Conservation (phyloP, 345 rosid species). For the Arabidopsis arenosa region DNA sequence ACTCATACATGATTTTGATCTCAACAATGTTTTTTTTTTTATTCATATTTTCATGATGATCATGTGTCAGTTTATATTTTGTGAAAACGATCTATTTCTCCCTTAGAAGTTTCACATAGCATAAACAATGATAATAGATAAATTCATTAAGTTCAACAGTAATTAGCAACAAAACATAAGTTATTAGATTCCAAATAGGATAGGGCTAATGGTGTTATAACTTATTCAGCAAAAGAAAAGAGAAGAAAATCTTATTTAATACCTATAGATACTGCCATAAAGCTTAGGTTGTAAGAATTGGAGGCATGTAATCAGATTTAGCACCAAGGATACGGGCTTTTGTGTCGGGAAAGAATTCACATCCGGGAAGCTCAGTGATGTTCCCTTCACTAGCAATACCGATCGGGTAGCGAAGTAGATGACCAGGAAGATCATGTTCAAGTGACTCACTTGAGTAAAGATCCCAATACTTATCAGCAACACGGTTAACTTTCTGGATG, state of each 20-base stretch:
- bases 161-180: slow-evolving; percentile 23
- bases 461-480: slow-evolving; percentile 94
- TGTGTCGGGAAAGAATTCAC: slow-evolving; percentile 84
- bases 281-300: slow-evolving; percentile 83
- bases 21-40: too few relatives aligned
- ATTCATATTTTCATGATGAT: too few relatives aligned
- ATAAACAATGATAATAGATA: not conserved
- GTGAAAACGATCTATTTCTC: too few relatives aligned
- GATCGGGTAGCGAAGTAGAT: slow-evolving; percentile 87
- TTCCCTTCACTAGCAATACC: slow-evolving; percentile 66
- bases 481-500: slow-evolving; percentile 68
- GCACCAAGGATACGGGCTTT: slow-evolving; percentile 85
- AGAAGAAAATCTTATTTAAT: slow-evolving; percentile 28
- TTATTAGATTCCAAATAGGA: slow-evolving; percentile 8
- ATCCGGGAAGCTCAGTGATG: slow-evolving; percentile 73
- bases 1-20: too few relatives aligned
- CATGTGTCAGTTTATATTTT: too few relatives aligned
- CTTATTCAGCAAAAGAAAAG: slow-evolving; percentile 19
- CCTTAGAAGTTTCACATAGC: too few relatives aligned
- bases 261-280: slow-evolving; percentile 14
- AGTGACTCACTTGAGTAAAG: slow-evolving; percentile 77
- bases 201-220: slow-evolving; percentile 13
- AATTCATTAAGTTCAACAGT: slow-evolving; percentile 17
- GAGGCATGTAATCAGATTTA: slow-evolving; percentile 92
- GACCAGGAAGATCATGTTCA: slow-evolving; percentile 87